These are phyloP conservation scores for Rutstroemia sp. DNA, from an alignment of 2,329 filamentous ascomycete species.

Conservation along the genomic window DNA sequence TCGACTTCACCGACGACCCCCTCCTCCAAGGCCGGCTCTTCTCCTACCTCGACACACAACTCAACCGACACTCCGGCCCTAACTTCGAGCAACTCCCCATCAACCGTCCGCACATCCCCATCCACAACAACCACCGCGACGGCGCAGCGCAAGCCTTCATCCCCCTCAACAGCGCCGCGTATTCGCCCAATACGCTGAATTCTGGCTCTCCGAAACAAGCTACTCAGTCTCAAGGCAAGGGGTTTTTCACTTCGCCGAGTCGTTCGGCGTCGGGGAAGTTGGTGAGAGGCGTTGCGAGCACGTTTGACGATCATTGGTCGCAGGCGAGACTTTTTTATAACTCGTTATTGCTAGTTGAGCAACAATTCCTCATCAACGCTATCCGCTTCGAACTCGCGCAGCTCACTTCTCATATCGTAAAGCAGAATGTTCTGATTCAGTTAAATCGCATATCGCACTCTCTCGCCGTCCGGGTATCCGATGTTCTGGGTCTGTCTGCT, in stretches of 20 bases:
- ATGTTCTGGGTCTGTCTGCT: conserved; percentile 49
- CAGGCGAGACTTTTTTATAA: conserved; percentile 70
- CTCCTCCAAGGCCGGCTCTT: conserved; percentile 61
- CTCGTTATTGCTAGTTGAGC: conserved; percentile 56
- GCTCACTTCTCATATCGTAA: conserved; percentile 48
- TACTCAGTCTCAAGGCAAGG: conserved; percentile 53
- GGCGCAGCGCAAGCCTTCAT: conserved; percentile 63
- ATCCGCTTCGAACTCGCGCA: conserved; percentile 64
- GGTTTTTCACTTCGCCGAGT: conserved; percentile 62
- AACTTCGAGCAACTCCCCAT: conserved; percentile 52
- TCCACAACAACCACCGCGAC: conserved; percentile 59
- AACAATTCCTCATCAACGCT: conserved; percentile 66
- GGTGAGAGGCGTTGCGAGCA: conserved; percentile 49
- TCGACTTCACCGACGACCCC: conserved; percentile 61
- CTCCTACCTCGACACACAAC: conserved; percentile 59
- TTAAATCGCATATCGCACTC: conserved; percentile 64
- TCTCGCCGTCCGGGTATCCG: conserved; percentile 56
- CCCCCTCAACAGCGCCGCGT: conserved; percentile 57
- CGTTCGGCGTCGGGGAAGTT: conserved; percentile 47
- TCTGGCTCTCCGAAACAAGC: conserved; percentile 57
- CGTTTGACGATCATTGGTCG: conserved; percentile 65
- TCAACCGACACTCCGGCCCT: conserved; percentile 43
- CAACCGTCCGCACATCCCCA: conserved; percentile 19
- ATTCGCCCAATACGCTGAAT: conserved; percentile 62
- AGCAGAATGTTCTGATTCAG: conserved; percentile 58